phyloP scores from a whole-genome alignment of 2,329 filamentous ascomycete genomes.

The Neofusicoccum umdonicola region DNA sequence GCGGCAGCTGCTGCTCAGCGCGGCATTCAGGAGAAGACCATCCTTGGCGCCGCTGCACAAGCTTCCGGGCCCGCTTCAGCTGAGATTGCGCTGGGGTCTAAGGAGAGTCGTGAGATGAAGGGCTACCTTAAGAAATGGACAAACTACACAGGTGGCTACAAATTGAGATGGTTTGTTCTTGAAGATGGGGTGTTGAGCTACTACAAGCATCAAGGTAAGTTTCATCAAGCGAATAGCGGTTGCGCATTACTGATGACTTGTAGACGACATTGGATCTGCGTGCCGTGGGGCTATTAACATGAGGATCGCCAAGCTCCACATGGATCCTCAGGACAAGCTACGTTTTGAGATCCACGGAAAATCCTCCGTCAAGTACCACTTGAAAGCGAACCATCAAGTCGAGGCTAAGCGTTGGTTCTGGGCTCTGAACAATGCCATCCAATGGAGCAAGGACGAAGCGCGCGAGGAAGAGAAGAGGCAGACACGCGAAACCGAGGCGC shows the following conservation, averaged over 20 bases:
- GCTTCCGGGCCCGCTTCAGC: slow-evolving; percentile 58
- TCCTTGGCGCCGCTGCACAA: slow-evolving; percentile 70
- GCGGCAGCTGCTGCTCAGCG: slow-evolving; percentile 91
- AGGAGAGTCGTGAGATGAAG: slow-evolving; percentile 94
- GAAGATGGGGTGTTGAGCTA: slow-evolving; percentile 97
- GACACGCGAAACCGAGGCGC: slow-evolving; percentile 69
- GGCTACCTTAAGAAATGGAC: slow-evolving; percentile 99
- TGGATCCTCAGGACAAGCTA: slow-evolving; percentile 96
- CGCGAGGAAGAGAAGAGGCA: slow-evolving; percentile 81
- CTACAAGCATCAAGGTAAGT: slow-evolving; percentile 84
- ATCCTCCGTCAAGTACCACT: slow-evolving; percentile 95
- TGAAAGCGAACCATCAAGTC: slow-evolving; percentile 97
- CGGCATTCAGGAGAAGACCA: slow-evolving; percentile 95
- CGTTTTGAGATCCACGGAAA: slow-evolving; percentile 98
- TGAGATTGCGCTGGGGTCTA: slow-evolving; percentile 62
- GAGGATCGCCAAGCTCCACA: slow-evolving; percentile 89
- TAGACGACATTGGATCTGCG: slow-evolving; percentile 88
- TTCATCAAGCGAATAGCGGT: too few relatives aligned
- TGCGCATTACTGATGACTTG: not conserved
- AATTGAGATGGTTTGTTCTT: slow-evolving; percentile 94
- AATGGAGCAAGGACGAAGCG: slow-evolving; percentile 96
- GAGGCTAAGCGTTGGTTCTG: slow-evolving; percentile 99
- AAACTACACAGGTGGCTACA: slow-evolving; percentile 96
- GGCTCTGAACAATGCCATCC: slow-evolving; percentile 97
- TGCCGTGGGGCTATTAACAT: slow-evolving; percentile 98